Percentiles rank a stretch among this genome's conserved stretches.
phyloP scores from a whole-genome alignment of 2,329 filamentous ascomycete species.

The Monilinia fructigena region DNA sequence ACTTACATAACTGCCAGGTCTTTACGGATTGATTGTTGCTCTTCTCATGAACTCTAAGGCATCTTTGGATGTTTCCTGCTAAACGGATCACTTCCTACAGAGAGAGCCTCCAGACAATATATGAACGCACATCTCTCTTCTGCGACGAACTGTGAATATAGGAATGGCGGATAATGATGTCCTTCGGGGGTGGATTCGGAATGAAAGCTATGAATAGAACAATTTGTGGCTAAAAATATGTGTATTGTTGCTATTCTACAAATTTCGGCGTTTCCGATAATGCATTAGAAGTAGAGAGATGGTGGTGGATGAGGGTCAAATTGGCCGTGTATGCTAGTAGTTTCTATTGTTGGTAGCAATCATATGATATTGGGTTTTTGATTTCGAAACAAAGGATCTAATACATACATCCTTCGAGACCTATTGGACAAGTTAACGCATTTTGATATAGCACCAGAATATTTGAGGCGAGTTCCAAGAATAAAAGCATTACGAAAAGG shows the following conservation, averaged over 20 bases:
- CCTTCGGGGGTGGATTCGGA: constrained; percentile 30
- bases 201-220: constrained; percentile 28
- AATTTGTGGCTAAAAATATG: constrained; percentile 36
- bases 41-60: constrained; percentile 99
- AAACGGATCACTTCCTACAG: constrained; percentile 39
- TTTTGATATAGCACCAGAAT: not conserved
- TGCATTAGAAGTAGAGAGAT: constrained; percentile 40
- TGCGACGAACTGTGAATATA: constrained; percentile 36
- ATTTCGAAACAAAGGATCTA: constrained; percentile 18
- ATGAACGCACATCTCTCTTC: constrained; percentile 34
- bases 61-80: constrained; percentile 61
- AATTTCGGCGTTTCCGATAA: constrained; percentile 39
- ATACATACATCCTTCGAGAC: not conserved
- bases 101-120: constrained; percentile 36
- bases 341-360: constrained; percentile 37
- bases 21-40: constrained; percentile 97
- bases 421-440: not conserved
- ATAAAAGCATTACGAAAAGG: not conserved
- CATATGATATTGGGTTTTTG: constrained; percentile 28
- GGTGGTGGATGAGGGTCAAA: constrained; percentile 34
- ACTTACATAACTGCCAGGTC: constrained; percentile 59
- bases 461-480: not conserved
- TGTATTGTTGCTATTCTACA: constrained; percentile 37
- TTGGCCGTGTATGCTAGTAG: constrained; percentile 40
- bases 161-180: constrained; percentile 32